Evolutionary conservation across 306 rosid species (phyloP).

Genomic region (Elaeagnus macrophylla): DNA sequence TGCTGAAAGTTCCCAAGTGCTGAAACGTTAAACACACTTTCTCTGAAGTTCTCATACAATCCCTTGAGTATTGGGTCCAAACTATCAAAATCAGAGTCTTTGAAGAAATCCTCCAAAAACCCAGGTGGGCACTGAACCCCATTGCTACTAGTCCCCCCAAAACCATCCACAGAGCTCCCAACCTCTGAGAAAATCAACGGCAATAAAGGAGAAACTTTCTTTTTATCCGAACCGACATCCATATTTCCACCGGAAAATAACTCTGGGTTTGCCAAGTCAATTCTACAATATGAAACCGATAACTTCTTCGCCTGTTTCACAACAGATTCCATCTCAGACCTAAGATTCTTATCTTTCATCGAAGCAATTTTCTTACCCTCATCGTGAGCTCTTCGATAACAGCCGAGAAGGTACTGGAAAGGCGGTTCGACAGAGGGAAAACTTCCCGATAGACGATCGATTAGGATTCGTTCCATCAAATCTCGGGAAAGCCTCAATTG

Average conservation of each 20-base stretch:
- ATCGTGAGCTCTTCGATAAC: slow-evolving; percentile 71
- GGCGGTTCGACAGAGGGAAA: slow-evolving; percentile 39
- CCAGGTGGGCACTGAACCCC: slow-evolving; percentile 71
- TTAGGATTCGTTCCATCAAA: slow-evolving; percentile 56
- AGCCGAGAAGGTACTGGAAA: slow-evolving; percentile 59
- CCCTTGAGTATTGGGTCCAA: slow-evolving; percentile 71
- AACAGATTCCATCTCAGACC: slow-evolving; percentile 51
- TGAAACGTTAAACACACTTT: slow-evolving; percentile 74
- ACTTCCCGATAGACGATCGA: slow-evolving; percentile 72
- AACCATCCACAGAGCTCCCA: slow-evolving; percentile 40
- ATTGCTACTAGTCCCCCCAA: slow-evolving; percentile 35
- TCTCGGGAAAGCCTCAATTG: slow-evolving; percentile 58
- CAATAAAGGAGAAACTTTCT: slow-evolving; percentile 44
- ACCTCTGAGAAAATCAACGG: slow-evolving; percentile 64
- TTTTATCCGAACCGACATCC: background rate
- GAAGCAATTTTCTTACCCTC: slow-evolving; percentile 59
- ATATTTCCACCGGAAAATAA: slow-evolving; percentile 34
- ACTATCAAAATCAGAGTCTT: slow-evolving; percentile 71
- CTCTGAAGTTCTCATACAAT: slow-evolving; percentile 75
- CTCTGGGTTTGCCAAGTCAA: slow-evolving; percentile 69
- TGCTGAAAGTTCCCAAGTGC: slow-evolving; percentile 91
- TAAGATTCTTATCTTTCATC: slow-evolving; percentile 61
- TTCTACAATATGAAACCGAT: slow-evolving; percentile 68
- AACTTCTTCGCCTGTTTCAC: slow-evolving; percentile 66
- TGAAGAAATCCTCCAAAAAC: slow-evolving; percentile 76